Percentiles rank a stretch among this genome's conserved stretches.
phyloP scores from a whole-genome alignment of 2,329 filamentous ascomycete species.

The Scopulariopsis brevicaulis region DNA sequence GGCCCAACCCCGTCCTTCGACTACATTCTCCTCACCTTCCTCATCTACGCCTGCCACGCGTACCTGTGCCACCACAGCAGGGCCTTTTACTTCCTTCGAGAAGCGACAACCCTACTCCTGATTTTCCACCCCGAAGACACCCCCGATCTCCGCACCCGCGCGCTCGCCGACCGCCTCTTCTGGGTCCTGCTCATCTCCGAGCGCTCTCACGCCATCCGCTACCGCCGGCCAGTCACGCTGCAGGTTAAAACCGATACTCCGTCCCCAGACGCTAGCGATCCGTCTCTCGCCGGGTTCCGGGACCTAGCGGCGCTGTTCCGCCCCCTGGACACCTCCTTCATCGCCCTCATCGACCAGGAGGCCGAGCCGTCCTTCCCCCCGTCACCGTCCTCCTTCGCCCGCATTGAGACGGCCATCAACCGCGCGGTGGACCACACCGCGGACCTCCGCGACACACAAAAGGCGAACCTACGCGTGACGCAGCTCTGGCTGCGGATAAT shows the following conservation, averaged over 20 bases:
- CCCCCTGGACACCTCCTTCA: constrained; percentile 28
- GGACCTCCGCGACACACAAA: constrained; percentile 27
- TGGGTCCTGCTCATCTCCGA: constrained; percentile 32
- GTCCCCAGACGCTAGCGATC: constrained; percentile 15
- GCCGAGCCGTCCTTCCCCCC: constrained; percentile 17
- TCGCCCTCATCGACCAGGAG: constrained; percentile 27
- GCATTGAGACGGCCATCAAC: constrained; percentile 24
- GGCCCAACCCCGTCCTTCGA: constrained; percentile 24
- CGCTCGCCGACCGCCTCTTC: constrained; percentile 24
- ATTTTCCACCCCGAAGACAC: constrained; percentile 17
- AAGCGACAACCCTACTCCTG: constrained; percentile 27
- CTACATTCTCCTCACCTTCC: constrained; percentile 27
- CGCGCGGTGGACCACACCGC: constrained; percentile 19
- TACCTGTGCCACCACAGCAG: constrained; percentile 28
- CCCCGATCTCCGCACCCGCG: constrained; percentile 11
- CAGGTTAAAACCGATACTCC: constrained; percentile 26
- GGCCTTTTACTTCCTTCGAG: constrained; percentile 29
- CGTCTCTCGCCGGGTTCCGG: constrained; percentile 23
- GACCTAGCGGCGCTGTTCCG: constrained; percentile 27
- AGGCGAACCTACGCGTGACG: constrained; percentile 29
- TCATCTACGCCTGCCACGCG: constrained; percentile 31
- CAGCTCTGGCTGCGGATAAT: constrained; percentile 33
- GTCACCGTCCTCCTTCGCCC: constrained; percentile 13
- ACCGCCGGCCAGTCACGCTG: constrained; percentile 28
- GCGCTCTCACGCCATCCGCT: constrained; percentile 30